Evolutionary conservation across 1,284 basidiomycete genomes (phyloP), one percentile per base, ranked within the genome.

Genomic region (Fistulina hepatica): DNA sequence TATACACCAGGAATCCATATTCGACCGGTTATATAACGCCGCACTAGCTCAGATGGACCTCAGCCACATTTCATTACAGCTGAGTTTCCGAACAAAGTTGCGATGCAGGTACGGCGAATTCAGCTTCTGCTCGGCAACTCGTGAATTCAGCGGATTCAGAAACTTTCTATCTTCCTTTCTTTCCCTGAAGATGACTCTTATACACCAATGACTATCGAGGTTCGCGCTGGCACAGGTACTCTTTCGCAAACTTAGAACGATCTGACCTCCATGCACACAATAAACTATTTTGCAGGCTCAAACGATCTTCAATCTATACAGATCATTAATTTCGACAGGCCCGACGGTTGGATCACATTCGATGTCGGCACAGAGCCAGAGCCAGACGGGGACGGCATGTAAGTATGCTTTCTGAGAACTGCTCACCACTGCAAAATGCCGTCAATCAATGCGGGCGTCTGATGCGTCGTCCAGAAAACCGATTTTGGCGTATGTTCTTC

Each of bases 51-150:
- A 5, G 95, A 99, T 55, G 95, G 95, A 1, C 88, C 90, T 0
- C 95, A 97, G 53, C 95, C 95, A 2, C 95, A 99, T 61, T 82
- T 84, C 43, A 89, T 98, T 52, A 94, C 90, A 5, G 71, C 97
- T 39, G 86, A 94, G 53, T 98, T 99, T 56, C 80, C 90, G 7
- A 76, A 82, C 39, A 86, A 92, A 53, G 84, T 95, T 13, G 76
- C 82, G 6, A 78, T 99, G 20, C 86, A 93, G 58, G 92, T 91
- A 39, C 28, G 64, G 37, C 23, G 38, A 19, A 26, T 36, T 23
- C 21, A 37, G 21, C 10, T 33, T 17, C 20, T 23, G 12, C 15
- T 27, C 26, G 27, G 5, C 9, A 31, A 12, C 13, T 15, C n/a
- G 7, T 10, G 5, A 27, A 17, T 30, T 23, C 11, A 34, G 11